Evolutionary conservation across 192 early-diverging fungal genomes (phyloP), one percentile per base, ranked within the genome.

Genomic region (Podila verticillata): DNA sequence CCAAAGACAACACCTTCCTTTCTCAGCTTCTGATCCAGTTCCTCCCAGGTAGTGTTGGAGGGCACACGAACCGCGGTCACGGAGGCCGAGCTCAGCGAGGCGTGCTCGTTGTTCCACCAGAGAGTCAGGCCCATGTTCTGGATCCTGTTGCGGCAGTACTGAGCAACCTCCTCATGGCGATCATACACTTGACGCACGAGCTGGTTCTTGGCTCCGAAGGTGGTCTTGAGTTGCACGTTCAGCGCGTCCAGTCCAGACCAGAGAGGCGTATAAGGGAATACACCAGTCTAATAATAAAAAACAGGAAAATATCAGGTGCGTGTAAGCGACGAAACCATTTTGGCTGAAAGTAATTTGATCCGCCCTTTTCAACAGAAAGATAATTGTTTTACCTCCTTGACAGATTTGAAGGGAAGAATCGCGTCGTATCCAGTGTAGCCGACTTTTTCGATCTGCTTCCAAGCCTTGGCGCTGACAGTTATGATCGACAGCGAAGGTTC

Each of bases 361-460:
- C 39, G 39, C 8, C n/a, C 5, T 26, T 22, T 54, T 8, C 5
- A 22, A 7, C 17, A 26, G 22, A 54, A 54, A n/a, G n/a, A n/a
- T n/a, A n/a, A n/a, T n/a, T n/a, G 5, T 19, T 34, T 66, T 57
- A 80, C 70, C 70, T 70, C 56, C 35, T 78, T 61, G 12, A 57
- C 28, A 17, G 10, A 24, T 35, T 68, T 72, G 65, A 80, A 80
- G 5, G 69, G 77, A 10, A 72, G 61, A 22, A 80, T 34, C 7
- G 77, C 77, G 4, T 80, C 77, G 39, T 80, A 80, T 15, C 77
- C 77, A 5, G 66, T 68, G 57, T 80, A 80, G 2, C 57, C 70
- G 15, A 80, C 77, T 47, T 80, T 72, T 49, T 80, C 70, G 30
- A 80, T 72, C 57, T 80, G 77, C 48, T 61, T 72, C 77, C 77